Evolutionary conservation across 2,329 filamentous ascomycete genomes (phyloP).

Genomic region (Monilinia fructigena): DNA sequence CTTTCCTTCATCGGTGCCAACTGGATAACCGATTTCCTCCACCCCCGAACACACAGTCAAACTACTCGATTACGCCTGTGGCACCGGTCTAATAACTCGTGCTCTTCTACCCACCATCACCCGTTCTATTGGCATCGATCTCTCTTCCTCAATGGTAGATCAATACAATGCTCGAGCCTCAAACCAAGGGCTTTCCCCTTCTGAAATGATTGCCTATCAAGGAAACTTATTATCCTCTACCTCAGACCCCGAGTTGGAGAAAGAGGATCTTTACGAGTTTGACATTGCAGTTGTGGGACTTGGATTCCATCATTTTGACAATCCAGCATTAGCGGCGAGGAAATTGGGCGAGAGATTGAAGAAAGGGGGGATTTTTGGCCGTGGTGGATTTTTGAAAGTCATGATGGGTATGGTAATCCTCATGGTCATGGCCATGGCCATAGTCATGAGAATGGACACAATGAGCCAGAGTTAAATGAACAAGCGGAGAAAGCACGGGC

Average conservation of each 20-base stretch:
- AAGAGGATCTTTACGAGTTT: slow-evolving; percentile 61
- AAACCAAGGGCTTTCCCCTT: slow-evolving; percentile 51
- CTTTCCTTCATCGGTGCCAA: slow-evolving; percentile 62
- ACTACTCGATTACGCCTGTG: slow-evolving; percentile 75
- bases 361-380: slow-evolving; percentile 62
- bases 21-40: slow-evolving; percentile 42
- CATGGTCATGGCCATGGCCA: slow-evolving; percentile 30
- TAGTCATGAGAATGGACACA: slow-evolving; percentile 33
- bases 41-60: not conserved
- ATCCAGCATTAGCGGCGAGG: slow-evolving; percentile 58
- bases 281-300: slow-evolving; percentile 64
- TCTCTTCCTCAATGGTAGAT: slow-evolving; percentile 68
- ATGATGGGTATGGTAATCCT: slow-evolving; percentile 39
- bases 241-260: not conserved
- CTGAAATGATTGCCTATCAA: slow-evolving; percentile 56
- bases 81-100: slow-evolving; percentile 54
- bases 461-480: not conserved
- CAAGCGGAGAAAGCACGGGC: slow-evolving; percentile 42
- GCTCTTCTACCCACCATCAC: slow-evolving; percentile 60
- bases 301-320: slow-evolving; percentile 66
- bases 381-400: slow-evolving; percentile 67
- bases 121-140: slow-evolving; percentile 65
- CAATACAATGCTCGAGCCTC: slow-evolving; percentile 62
- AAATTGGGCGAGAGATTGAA: slow-evolving; percentile 61
- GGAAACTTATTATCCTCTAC: slow-evolving; percentile 53